Percentiles rank a stretch among this genome's conserved stretches.
Evolutionary conservation across 2,329 filamentous ascomycete species (phyloP).

Genomic region (Escovopsis sp.): DNA sequence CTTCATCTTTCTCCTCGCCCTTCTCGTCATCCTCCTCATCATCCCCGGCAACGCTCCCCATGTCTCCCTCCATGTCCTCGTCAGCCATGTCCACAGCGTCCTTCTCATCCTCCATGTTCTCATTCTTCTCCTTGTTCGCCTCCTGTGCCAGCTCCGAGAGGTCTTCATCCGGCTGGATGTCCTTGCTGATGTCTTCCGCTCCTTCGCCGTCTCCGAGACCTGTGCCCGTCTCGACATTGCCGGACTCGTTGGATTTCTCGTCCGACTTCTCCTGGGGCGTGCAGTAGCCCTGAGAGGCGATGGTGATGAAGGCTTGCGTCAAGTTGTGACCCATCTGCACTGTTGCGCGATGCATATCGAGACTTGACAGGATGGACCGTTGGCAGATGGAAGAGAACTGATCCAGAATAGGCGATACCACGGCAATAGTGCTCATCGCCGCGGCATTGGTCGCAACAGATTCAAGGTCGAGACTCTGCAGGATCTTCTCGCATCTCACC

Average conservation of each 20-base stretch:
- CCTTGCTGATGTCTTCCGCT: slow-evolving; percentile 94
- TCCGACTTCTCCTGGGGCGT: slow-evolving; percentile 70
- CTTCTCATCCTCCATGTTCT: slow-evolving; percentile 63
- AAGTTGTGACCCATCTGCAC: slow-evolving; percentile 65
- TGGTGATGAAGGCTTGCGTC: slow-evolving; percentile 60
- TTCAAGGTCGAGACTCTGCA: slow-evolving; percentile 19
- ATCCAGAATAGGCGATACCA: slow-evolving; percentile 50
- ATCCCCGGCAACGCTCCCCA: slow-evolving; percentile 49
- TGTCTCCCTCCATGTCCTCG: slow-evolving; percentile 79
- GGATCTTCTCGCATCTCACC: slow-evolving; percentile 20
- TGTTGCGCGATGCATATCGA: slow-evolving; percentile 52
- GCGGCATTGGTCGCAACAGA: slow-evolving; percentile 14
- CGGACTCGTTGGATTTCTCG: slow-evolving; percentile 51
- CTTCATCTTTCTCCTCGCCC: slow-evolving; percentile 46
- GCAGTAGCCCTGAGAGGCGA: slow-evolving; percentile 81
- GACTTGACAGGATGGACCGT: slow-evolving; percentile 42
- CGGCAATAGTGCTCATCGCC: slow-evolving; percentile 17
- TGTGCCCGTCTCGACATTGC: slow-evolving; percentile 79
- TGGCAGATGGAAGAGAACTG: slow-evolving; percentile 54
- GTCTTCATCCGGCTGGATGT: slow-evolving; percentile 87
- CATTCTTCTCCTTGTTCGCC: slow-evolving; percentile 48
- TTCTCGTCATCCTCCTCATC: slow-evolving; percentile 47
- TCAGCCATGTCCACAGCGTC: slow-evolving; percentile 87
- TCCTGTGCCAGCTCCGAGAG: slow-evolving; percentile 83
- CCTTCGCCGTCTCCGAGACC: slow-evolving; percentile 92